phyloP scores from a whole-genome alignment of 83 land plant genomes.

The Picea abies region DNA sequence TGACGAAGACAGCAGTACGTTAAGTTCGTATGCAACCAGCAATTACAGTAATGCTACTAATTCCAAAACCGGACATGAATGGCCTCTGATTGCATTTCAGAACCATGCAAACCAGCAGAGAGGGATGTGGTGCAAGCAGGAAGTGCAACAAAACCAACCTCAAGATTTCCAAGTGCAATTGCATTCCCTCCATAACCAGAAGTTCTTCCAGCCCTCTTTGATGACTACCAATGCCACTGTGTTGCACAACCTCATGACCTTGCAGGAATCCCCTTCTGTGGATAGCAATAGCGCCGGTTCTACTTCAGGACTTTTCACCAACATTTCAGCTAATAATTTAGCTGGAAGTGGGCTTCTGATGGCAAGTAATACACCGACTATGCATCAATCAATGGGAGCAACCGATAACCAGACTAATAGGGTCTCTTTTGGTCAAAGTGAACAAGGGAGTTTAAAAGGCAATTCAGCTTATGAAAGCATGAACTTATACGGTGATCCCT shows the following conservation, averaged over 20 bases:
- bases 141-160: constrained; percentile 27
- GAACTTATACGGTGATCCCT: constrained; percentile 23
- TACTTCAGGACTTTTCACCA: constrained; percentile 15
- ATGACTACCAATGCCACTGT: constrained; percentile 13
- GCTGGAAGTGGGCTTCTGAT: constrained; percentile 24
- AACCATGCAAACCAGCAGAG: constrained; percentile 25
- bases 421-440: constrained; percentile 23
- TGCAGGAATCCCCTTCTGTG: constrained; percentile 35
- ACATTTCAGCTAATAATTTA: constrained; percentile 21
- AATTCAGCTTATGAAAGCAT: constrained; percentile 22
- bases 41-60: constrained; percentile 19
- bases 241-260: constrained; percentile 40
- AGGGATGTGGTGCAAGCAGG: constrained; percentile 62
- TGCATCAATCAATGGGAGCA: constrained; percentile 3
- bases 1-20: constrained; percentile 22
- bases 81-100: constrained; percentile 57
- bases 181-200: constrained; percentile 29
- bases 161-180: constrained; percentile 38
- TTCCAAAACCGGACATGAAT: constrained; percentile 24
- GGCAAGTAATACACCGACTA: constrained; percentile 5
- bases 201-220: constrained; percentile 42
- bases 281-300: constrained; percentile 37
- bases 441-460: constrained; percentile 16
- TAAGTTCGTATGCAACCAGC: constrained; percentile 25
- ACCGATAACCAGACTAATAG: constrained; percentile 8